phyloP scores from a whole-genome alignment of 202 grass and related monocot species.

The Panicum virgatum region DNA sequence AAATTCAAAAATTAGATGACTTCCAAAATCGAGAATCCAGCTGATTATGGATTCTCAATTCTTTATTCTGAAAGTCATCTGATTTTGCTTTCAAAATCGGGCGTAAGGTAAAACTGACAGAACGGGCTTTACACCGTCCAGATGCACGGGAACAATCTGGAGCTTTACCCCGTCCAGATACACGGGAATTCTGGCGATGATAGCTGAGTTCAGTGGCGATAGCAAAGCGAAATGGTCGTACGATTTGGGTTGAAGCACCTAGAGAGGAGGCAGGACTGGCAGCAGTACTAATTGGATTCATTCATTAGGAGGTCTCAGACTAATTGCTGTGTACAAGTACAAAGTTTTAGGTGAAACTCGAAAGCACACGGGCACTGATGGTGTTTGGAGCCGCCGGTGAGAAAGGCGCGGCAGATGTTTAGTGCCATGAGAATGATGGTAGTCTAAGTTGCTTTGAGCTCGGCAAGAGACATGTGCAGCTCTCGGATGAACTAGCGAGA shows the following conservation, averaged over 20 bases:
- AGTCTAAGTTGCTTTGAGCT: neutral
- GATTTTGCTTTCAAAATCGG: too few relatives aligned
- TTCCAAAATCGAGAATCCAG: too few relatives aligned
- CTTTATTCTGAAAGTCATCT: too few relatives aligned
- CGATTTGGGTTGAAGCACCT: constrained; percentile 26
- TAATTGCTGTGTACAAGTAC: neutral
- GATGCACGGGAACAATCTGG: too few relatives aligned
- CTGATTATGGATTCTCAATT: too few relatives aligned
- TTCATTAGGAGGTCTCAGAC: neutral
- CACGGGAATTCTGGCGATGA: neutral
- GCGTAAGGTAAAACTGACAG: too few relatives aligned
- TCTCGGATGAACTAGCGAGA: neutral
- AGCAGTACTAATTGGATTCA: neutral
- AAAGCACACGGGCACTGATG: neutral
- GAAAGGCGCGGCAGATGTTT: neutral
- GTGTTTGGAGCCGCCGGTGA: neutral
- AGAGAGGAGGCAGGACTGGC: neutral
- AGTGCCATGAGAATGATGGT: neutral
- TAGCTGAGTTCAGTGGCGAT: neutral
- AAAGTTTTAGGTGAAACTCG: neutral
- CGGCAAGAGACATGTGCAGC: neutral
- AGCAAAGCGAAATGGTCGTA: neutral
- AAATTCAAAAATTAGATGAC: too few relatives aligned
- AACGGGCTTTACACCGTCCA: too few relatives aligned
- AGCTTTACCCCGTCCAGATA: neutral